Conservation (phyloP, 177 flowering plant species). For the Telopea speciosissima region DNA sequence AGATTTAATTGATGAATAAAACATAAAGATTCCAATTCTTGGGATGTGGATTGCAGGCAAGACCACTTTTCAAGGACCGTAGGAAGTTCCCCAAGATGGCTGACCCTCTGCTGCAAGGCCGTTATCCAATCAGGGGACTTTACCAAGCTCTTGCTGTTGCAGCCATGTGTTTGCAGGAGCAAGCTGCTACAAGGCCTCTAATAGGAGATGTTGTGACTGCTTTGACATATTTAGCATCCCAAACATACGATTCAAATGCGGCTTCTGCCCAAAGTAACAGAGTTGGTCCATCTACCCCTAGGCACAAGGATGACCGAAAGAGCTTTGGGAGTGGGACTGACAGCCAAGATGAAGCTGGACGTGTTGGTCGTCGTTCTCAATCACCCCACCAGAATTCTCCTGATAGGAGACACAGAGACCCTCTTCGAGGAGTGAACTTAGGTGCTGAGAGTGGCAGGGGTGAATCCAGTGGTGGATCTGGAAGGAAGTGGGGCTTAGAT, state of each 20-base stretch:
- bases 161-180: slow-evolving; percentile 97
- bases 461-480: slow-evolving; percentile 62
- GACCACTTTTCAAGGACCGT: slow-evolving; percentile 89
- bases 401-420: slow-evolving; percentile 50
- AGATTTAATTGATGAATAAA: too few relatives aligned
- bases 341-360: slow-evolving; percentile 32
- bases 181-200: slow-evolving; percentile 89
- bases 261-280: slow-evolving; percentile 38
- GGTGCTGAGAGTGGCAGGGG: slow-evolving; percentile 44
- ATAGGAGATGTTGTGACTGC: slow-evolving; percentile 97
- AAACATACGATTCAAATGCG: slow-evolving; percentile 70
- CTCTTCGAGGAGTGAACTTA: slow-evolving; percentile 32
- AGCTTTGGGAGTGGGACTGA: slow-evolving; percentile 39
- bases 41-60: slow-evolving; percentile 47
- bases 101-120: slow-evolving; percentile 83
- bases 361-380: slow-evolving; percentile 37
- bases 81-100: slow-evolving; percentile 95
- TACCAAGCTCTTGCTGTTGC: slow-evolving; percentile 98
- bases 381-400: slow-evolving; percentile 65
- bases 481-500: slow-evolving; percentile 63
- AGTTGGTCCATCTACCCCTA: slow-evolving; percentile 56
- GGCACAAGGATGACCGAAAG: slow-evolving; percentile 50
- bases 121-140: slow-evolving; percentile 85
- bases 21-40: background rate
- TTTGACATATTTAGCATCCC: slow-evolving; percentile 80